Evolutionary conservation across 176 grass and related monocot genomes (phyloP), one percentile per base, ranked within the genome.

Genomic region (Pontederia crassipes): DNA sequence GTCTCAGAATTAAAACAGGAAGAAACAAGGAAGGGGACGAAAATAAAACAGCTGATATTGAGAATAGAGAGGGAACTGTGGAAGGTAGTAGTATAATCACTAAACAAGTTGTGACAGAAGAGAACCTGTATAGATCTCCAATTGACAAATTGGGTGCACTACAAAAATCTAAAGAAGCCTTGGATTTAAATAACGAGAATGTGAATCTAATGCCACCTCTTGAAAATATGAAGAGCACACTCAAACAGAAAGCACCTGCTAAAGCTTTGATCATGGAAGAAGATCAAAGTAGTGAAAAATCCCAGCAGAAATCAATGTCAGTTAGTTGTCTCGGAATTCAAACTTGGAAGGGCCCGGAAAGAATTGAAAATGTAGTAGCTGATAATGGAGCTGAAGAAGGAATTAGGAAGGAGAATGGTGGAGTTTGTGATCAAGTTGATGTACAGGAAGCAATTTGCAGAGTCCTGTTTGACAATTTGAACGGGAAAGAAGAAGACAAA

Each of bases 1-100:
- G 73, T 52, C 94, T 98, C 63, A 52, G 47, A 40, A 58, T 92
- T 67, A 78, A 86, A 62, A 98, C 84, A 26, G 77, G 79, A 61
- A 78, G 65, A 49, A 85, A 45, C 60, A 88, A 56, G 57, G 81
- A 85, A 54, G 80, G 51, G 59, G 72, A 11, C 28, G 72, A 65
- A 17, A 10, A 63, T 64, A 47, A 68, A 72, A 77, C 57, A 66
- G 56, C 57, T 60, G 67, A 17, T 52, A 10, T 40, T 17, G 65
- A 77, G 52, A 77, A 7, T 13, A 29, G 57, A 55, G 28, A 8
- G 14, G 53, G 17, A 13, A 3, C 24, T 4, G 6, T 13, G 6
- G 46, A 69, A 47, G 66, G 56, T 0, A 69, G 24, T 2, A 10
- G 10, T 54, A 45, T 28, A 50, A 18, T 58, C 59, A 71, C 68